Evolutionary conservation across 768 basidiomycete genomes (phyloP).

Genomic region (Rubroboletus pulcherrimus): DNA sequence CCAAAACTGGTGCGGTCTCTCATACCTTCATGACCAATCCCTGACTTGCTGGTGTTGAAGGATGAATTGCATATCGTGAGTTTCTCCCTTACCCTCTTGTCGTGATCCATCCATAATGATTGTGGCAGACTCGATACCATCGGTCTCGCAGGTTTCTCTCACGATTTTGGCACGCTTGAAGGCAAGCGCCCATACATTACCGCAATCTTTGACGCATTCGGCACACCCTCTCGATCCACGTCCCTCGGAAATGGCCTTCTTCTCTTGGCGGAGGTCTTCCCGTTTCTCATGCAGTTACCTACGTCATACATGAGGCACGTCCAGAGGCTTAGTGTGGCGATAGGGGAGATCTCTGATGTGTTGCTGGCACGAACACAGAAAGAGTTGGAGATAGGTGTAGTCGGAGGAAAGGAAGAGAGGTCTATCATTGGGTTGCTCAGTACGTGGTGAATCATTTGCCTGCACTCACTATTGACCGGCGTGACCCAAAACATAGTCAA

Average conservation of each 20-base stretch:
- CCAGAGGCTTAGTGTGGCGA: slow-evolving; percentile 30
- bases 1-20: no score
- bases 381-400: slow-evolving; percentile 27
- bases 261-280: slow-evolving; percentile 37
- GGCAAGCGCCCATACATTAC: slow-evolving; percentile 38
- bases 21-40: not conserved
- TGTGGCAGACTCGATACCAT: slow-evolving; percentile 48
- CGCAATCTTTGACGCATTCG: slow-evolving; percentile 18
- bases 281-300: slow-evolving; percentile 35
- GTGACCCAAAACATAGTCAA: no score
- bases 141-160: slow-evolving; percentile 57
- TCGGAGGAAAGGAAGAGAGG: slow-evolving; percentile 21
- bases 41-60: not conserved
- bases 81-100: not conserved
- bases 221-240: slow-evolving; percentile 16
- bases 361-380: slow-evolving; percentile 36
- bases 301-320: slow-evolving; percentile 33
- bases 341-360: slow-evolving; percentile 38
- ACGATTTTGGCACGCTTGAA: slow-evolving; percentile 52
- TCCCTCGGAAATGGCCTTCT: slow-evolving; percentile 31
- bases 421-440: slow-evolving; percentile 26
- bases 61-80: slow-evolving; percentile 37
- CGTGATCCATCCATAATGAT: not conserved
- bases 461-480: not conserved
- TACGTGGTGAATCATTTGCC: not conserved